Percentiles rank a stretch among this genome's conserved stretches.
Evolutionary conservation across 2,329 filamentous ascomycete genomes (phyloP).

Genomic region (Westerdykella sp.): DNA sequence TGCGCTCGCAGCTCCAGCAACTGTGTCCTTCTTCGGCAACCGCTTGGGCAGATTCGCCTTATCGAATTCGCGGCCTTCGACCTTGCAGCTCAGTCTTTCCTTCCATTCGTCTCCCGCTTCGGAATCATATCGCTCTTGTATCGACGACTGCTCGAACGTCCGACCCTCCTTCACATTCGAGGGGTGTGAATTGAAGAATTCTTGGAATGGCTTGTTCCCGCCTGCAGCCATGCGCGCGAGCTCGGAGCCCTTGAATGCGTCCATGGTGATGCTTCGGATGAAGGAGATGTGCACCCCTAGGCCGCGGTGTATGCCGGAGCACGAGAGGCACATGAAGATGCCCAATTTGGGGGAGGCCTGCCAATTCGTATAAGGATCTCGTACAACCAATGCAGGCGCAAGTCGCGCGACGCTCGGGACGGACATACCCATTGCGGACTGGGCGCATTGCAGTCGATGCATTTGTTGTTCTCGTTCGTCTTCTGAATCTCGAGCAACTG

Average conservation of each 20-base stretch:
- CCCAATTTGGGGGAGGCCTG: constrained; percentile 87
- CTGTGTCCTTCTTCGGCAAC: constrained; percentile 27
- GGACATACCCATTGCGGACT: constrained; percentile 88
- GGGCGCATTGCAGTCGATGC: constrained; percentile 91
- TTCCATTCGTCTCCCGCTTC: constrained; percentile 95
- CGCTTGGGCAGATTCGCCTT: constrained; percentile 56
- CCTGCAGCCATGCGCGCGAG: constrained; percentile 90
- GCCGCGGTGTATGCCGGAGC: constrained; percentile 88
- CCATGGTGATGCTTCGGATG: constrained; percentile 96
- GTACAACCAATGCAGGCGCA: constrained; percentile 1
- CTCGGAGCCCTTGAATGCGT: constrained; percentile 90
- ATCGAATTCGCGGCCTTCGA: constrained; percentile 82
- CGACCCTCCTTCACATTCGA: constrained; percentile 41
- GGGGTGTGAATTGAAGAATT: constrained; percentile 66
- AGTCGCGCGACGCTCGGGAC: background rate
- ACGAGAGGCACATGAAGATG: constrained; percentile 96
- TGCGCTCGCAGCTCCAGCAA: constrained; percentile 18
- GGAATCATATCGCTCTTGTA: constrained; percentile 82
- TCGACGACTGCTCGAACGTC: constrained; percentile 78
- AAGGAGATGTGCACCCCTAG: constrained; percentile 98
- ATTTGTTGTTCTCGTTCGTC: constrained; percentile 78
- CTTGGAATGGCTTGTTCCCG: constrained; percentile 80
- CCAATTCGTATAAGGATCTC: constrained; percentile 12
- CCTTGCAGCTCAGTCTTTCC: constrained; percentile 77
- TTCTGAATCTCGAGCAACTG: constrained; percentile 90